Evolutionary conservation across 805 yeast species (phyloP).

Genomic region (Teunomyces gatunensis): DNA sequence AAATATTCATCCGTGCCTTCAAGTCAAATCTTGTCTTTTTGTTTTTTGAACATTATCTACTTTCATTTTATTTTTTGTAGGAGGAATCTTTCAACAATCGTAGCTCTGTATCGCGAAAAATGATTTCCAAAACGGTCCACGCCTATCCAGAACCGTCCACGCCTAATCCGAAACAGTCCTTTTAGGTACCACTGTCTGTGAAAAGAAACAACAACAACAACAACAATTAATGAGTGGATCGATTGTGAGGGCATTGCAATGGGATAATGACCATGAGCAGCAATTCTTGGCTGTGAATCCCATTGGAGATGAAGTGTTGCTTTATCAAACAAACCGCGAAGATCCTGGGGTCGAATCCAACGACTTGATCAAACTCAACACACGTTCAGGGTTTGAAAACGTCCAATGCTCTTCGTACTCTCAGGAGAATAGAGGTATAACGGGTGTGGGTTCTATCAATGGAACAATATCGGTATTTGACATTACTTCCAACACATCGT

Average conservation of each 20-base stretch:
- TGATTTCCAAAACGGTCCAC: background rate
- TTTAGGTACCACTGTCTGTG: too few relatives aligned
- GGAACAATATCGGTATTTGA: slow-evolving; percentile 68
- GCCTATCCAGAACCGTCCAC: background rate
- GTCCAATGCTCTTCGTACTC: slow-evolving; percentile 70
- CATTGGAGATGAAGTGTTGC: slow-evolving; percentile 72
- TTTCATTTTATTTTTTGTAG: too few relatives aligned
- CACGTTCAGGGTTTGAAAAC: slow-evolving; percentile 62
- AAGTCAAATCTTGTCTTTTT: too few relatives aligned
- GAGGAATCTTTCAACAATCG: too few relatives aligned
- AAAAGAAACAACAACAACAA: background rate
- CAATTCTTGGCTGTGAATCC: slow-evolving; percentile 70
- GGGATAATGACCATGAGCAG: slow-evolving; percentile 59
- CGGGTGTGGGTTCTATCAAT: slow-evolving; percentile 72
- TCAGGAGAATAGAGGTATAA: slow-evolving; percentile 50
- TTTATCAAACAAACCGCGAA: slow-evolving; percentile 52
- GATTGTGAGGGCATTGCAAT: slow-evolving; percentile 54
- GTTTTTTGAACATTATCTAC: too few relatives aligned
- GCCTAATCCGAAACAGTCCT: background rate
- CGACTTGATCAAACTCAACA: slow-evolving; percentile 49
- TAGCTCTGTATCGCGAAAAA: background rate
- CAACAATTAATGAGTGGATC: slow-evolving; percentile 52
- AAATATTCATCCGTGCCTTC: too few relatives aligned
- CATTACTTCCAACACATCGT: slow-evolving; percentile 38
- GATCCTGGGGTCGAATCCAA: slow-evolving; percentile 50